A percentile compares a stretch with the other conserved stretches of the same genome.
phyloP scores from a whole-genome alignment of 768 basidiomycete species.

The Naganishia vaughanmartiniae region DNA sequence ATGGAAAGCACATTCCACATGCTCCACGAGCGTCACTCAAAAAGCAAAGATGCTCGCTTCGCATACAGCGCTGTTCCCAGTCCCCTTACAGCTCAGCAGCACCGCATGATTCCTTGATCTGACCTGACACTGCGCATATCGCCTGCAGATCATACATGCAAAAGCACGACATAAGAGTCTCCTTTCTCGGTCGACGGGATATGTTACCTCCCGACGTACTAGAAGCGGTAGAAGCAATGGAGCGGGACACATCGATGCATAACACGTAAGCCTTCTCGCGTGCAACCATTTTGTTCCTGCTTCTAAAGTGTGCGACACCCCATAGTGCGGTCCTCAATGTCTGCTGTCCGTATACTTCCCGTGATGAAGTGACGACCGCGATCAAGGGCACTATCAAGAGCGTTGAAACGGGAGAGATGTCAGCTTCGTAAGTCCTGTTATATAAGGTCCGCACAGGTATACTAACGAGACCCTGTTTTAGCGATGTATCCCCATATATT shows the following conservation, averaged over 20 bases:
- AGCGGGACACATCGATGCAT: conserved; percentile 65
- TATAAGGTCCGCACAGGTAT: background rate
- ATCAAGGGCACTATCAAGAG: conserved; percentile 56
- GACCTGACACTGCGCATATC: background rate
- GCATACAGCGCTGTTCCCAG: no score
- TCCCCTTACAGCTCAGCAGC: background rate
- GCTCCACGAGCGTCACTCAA: background rate
- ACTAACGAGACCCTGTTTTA: background rate
- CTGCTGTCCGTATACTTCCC: conserved; percentile 86
- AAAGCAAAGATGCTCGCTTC: background rate
- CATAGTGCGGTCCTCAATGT: conserved; percentile 81
- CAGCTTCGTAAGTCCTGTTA: conserved; percentile 46
- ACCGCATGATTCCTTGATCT: background rate
- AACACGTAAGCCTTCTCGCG: conserved; percentile 62
- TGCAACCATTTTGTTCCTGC: background rate
- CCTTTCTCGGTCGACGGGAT: conserved; percentile 70
- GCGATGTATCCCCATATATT: conserved; percentile 26
- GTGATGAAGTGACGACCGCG: conserved; percentile 85
- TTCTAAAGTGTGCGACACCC: background rate
- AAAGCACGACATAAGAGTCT: conserved; percentile 75
- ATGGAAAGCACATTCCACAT: background rate
- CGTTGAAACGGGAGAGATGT: conserved; percentile 49
- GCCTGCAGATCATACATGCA: conserved; percentile 71
- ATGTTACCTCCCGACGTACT: conserved; percentile 79
- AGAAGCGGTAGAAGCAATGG: conserved; percentile 66